Percentiles rank a stretch among this genome's conserved stretches.
Evolutionary conservation across 495 filamentous ascomycete species (phyloP).

Genomic region (Penicillium steckii): DNA sequence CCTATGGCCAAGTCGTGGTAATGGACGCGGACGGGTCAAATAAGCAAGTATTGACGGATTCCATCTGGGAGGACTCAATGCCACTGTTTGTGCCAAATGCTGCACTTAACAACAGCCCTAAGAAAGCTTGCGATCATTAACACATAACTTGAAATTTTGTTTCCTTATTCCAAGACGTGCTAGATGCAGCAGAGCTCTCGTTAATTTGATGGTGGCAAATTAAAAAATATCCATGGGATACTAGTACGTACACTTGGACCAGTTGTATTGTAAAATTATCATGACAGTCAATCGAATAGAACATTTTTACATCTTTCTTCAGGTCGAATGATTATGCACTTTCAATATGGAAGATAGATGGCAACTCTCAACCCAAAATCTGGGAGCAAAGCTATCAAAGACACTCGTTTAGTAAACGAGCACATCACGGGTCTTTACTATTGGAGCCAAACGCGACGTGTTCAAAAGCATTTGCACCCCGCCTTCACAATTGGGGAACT

Average conservation of each 20-base stretch:
- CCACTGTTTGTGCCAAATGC: conserved; percentile 25
- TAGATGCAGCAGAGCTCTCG: not conserved
- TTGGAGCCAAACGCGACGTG: not conserved
- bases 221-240: no score
- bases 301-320: no score
- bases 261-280: no score
- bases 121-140: not conserved
- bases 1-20: conserved; percentile 33
- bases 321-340: no score
- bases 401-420: no score
- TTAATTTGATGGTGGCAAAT: not conserved
- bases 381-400: no score
- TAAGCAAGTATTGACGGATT: conserved; percentile 28
- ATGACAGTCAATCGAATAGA: no score
- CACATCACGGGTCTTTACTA: not conserved
- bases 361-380: no score
- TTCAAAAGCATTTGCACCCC: not conserved
- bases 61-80: conserved; percentile 38
- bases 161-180: no score
- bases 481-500: not conserved
- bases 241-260: no score
- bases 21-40: conserved; percentile 34
- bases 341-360: no score
- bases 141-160: no score
- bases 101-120: not conserved